phyloP scores from a whole-genome alignment of 441 rosid species.

The Melastoma candidum region DNA sequence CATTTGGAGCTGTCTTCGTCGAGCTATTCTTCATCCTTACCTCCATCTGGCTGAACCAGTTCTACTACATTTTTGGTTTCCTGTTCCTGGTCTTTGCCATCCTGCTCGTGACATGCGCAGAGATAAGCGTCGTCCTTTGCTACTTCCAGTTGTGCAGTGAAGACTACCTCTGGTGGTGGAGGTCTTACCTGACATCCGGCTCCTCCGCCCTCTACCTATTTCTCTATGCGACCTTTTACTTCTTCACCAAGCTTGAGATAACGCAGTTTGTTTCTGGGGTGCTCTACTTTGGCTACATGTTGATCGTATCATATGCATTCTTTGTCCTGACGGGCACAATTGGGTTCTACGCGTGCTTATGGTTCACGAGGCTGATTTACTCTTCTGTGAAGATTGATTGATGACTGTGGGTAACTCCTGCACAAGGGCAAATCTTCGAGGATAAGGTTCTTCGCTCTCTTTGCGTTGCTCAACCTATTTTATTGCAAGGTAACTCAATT shows the following conservation, averaged over 20 bases:
- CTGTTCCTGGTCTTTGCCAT: constrained; percentile 18
- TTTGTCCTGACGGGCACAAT: constrained; percentile 6
- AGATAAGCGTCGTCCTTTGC: constrained; percentile 5
- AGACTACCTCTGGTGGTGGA: no score
- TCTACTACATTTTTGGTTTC: constrained; percentile 17
- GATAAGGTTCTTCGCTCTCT: no score
- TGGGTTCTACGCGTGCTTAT: constrained; percentile 6
- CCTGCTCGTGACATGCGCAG: constrained; percentile 15
- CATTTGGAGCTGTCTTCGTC: neutral
- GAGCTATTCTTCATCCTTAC: no score
- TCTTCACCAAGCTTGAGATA: constrained; percentile 12
- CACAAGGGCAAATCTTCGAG: no score
- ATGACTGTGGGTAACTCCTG: neutral
- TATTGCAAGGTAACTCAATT: no score
- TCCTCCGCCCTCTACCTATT: no score
- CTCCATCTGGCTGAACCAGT: constrained; percentile 2
- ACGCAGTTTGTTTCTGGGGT: constrained; percentile 2
- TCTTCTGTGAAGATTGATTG: constrained; percentile 10
- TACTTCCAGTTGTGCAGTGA: no score
- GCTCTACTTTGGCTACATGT: constrained; percentile 8
- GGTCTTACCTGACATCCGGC: no score
- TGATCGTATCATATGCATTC: constrained; percentile 8
- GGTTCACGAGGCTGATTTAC: neutral
- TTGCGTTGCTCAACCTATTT: no score
- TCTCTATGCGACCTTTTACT: constrained; percentile 3